Percentiles rank a stretch among this genome's conserved stretches.
phyloP scores from a whole-genome alignment of 805 yeast genomes.

The Cyberlindnera veronae region DNA sequence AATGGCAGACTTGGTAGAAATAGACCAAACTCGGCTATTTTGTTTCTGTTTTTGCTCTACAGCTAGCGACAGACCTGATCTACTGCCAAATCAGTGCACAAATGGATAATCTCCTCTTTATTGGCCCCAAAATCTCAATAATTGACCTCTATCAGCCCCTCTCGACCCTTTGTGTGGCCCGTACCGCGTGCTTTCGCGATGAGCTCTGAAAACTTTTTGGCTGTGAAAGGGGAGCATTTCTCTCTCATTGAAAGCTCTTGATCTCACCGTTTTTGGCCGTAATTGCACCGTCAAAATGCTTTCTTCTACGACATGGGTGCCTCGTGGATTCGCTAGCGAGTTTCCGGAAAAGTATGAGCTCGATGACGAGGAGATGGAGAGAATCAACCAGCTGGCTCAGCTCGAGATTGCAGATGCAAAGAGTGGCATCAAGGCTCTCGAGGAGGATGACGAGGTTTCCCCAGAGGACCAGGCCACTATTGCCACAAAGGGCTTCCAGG shows the following conservation, averaged over 20 bases:
- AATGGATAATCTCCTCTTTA: too few species aligned
- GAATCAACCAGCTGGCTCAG: slow-evolving; percentile 83
- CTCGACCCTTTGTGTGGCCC: too few species aligned
- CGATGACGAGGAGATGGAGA: slow-evolving; percentile 87
- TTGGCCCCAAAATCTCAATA: too few species aligned
- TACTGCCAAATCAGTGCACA: too few species aligned
- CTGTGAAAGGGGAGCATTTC: background rate
- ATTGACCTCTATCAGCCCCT: too few species aligned
- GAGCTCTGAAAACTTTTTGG: slow-evolving; percentile 5
- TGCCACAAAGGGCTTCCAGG: slow-evolving; percentile 19
- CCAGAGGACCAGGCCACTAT: slow-evolving; percentile 28
- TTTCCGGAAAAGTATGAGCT: slow-evolving; percentile 86
- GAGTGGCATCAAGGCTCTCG: slow-evolving; percentile 53
- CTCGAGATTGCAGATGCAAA: slow-evolving; percentile 76
- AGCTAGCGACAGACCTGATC: too few species aligned
- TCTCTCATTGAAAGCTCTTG: too few species aligned
- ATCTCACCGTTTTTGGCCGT: too few species aligned
- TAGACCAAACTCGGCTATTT: background rate
- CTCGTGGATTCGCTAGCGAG: slow-evolving; percentile 91
- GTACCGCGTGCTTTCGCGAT: slow-evolving; percentile 5
- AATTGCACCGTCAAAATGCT: slow-evolving; percentile 49
- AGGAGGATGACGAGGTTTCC: slow-evolving; percentile 22
- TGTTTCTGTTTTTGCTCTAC: too few species aligned
- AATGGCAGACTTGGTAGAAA: slow-evolving; percentile 2
- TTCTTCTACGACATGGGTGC: slow-evolving; percentile 93